phyloP scores from a whole-genome alignment of 176 grass and related monocot genomes.

The Avena insularis region DNA sequence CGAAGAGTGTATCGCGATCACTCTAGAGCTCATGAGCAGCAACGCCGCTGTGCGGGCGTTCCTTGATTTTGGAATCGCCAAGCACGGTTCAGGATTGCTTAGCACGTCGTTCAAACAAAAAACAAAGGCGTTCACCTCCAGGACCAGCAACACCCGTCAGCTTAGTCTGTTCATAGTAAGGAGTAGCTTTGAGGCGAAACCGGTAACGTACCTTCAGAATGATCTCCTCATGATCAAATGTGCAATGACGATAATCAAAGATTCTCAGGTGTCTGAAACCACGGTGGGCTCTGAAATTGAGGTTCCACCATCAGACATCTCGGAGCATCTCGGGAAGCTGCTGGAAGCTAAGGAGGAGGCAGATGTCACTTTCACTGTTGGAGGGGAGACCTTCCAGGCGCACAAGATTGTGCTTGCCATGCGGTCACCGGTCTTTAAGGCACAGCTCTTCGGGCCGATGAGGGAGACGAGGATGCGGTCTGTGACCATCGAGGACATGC shows the following conservation, averaged over 20 bases:
- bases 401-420: slow-evolving; percentile 14
- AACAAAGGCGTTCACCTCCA: not conserved
- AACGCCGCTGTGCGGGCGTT: not conserved
- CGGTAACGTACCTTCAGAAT: not conserved
- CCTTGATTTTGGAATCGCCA: not conserved
- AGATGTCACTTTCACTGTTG: not conserved
- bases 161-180: not conserved
- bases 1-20: not conserved
- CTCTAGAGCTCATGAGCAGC: not conserved
- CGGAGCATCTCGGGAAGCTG: not conserved
- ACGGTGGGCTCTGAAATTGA: not conserved
- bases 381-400: slow-evolving; percentile 3
- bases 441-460: slow-evolving; percentile 5
- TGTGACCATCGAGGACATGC: not conserved
- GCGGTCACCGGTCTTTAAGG: not conserved
- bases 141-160: not conserved
- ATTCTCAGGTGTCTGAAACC: not conserved
- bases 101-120: not conserved
- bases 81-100: not conserved
- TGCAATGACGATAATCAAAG: not conserved
- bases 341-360: not conserved
- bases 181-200: not conserved
- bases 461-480: not conserved
- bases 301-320: not conserved
- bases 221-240: slow-evolving; percentile 13